These are phyloP conservation scores for Verticillium longisporum DNA, from an alignment of 2,329 filamentous ascomycete genomes.

Conservation along the genomic window DNA sequence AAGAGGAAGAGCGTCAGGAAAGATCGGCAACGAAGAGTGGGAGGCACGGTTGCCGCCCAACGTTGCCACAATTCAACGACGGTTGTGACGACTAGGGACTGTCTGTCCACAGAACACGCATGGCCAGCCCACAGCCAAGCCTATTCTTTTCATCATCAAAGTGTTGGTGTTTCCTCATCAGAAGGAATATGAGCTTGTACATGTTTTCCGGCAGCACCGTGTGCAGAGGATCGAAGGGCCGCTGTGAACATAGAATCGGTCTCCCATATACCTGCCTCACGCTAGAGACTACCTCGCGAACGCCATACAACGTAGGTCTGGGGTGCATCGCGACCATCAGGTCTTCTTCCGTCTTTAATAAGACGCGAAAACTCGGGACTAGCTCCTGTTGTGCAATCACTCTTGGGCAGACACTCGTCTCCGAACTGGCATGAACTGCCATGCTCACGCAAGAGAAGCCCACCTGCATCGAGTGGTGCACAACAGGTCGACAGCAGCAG, in stretches of 20 bases:
- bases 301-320: not conserved
- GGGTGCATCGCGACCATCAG: not conserved
- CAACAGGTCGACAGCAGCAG: not conserved
- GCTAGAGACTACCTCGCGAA: not conserved
- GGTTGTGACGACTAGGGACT: not conserved
- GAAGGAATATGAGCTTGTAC: too few species aligned
- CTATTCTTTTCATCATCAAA: too few species aligned
- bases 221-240: too few species aligned
- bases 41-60: not conserved
- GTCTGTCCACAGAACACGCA: too few species aligned
- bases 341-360: not conserved
- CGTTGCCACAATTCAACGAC: not conserved
- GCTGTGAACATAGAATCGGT: too few species aligned
- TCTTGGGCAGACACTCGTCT: too few species aligned
- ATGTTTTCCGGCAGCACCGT: too few species aligned
- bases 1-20: not conserved
- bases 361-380: too few species aligned
- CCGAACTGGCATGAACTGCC: not conserved
- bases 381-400: not conserved
- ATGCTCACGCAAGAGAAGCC: not conserved
- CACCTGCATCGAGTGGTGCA: not conserved
- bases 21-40: not conserved
- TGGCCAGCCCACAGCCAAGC: too few species aligned
- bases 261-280: too few species aligned
- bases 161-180: too few species aligned